Evolutionary conservation across 2,329 filamentous ascomycete genomes (phyloP).

Genomic region (Exophiala oligosperma): DNA sequence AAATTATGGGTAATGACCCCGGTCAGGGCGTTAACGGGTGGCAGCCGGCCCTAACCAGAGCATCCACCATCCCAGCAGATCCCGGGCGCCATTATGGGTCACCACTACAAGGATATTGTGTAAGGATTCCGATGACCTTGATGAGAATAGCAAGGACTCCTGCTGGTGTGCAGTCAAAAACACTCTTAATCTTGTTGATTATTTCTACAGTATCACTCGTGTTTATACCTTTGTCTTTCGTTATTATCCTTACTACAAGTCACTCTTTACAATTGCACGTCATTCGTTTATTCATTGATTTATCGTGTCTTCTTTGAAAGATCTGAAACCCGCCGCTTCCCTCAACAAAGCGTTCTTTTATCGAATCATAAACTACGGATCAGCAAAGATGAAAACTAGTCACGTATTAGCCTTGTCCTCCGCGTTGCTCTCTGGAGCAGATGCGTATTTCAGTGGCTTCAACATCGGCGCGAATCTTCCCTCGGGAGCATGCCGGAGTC

Average conservation of each 20-base stretch:
- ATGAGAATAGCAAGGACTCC: no score
- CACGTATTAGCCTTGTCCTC: slow-evolving; percentile 26
- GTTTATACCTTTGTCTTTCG: neutral
- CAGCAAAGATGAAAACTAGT: slow-evolving; percentile 9
- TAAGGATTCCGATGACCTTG: no score
- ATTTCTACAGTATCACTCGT: neutral
- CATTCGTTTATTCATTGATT: slow-evolving; percentile 1
- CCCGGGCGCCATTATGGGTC: no score
- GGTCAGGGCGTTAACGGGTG: neutral
- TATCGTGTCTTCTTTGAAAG: neutral
- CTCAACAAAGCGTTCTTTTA: no score
- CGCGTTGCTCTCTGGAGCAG: slow-evolving; percentile 13
- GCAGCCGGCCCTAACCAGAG: neutral
- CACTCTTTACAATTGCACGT: slow-evolving; percentile 2
- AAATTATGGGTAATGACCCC: neutral
- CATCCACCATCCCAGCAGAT: no score
- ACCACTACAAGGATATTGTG: no score
- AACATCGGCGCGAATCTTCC: slow-evolving; percentile 32
- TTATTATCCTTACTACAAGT: neutral
- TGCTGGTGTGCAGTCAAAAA: no score
- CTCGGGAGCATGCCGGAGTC: slow-evolving; percentile 31
- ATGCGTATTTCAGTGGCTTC: slow-evolving; percentile 35
- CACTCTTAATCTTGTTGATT: neutral
- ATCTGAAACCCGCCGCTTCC: no score
- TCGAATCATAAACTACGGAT: neutral